These are phyloP conservation scores for rapeseed (Brassica napus) DNA, from an alignment of 345 rosid genomes.

Conservation along the genomic window Da-Ae NC_063443.1:11906501-11907000, in stretches of 20 bases:
- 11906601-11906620: neutral
- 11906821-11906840: slow-evolving; percentile 44
- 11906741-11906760: slow-evolving; percentile 59
- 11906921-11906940: slow-evolving; percentile 35
- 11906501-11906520: no score
- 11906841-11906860: slow-evolving; percentile 45
- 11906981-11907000: neutral
- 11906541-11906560: no score
- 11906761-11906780: slow-evolving; percentile 77
- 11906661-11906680: slow-evolving; percentile 76
- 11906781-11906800: slow-evolving; percentile 69
- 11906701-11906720: slow-evolving; percentile 55
- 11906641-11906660: slow-evolving; percentile 56
- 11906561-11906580: no score
- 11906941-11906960: slow-evolving; percentile 32
- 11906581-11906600: neutral
- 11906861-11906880: slow-evolving; percentile 35
- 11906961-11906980: slow-evolving; percentile 19
- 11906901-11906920: slow-evolving; percentile 31
- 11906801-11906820: slow-evolving; percentile 64
- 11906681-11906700: slow-evolving; percentile 64
- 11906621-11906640: slow-evolving; percentile 69
- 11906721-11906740: slow-evolving; percentile 64
- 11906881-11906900: slow-evolving; percentile 31
- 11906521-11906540: no score